phyloP scores from a whole-genome alignment of 139 green algal genomes.

The Marvania coccoides region DNA sequence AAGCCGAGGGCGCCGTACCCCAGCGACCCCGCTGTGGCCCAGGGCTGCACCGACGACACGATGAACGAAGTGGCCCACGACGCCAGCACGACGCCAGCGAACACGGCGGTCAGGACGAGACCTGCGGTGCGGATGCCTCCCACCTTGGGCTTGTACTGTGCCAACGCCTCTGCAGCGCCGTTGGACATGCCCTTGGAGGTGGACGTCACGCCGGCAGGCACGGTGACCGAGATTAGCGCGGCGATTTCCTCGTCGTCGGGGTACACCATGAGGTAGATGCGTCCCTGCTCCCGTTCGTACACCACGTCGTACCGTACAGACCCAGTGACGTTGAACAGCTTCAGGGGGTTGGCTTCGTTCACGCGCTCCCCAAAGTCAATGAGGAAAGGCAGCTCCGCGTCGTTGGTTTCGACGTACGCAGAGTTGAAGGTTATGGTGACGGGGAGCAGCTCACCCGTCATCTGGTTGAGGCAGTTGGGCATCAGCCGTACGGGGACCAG shows the following conservation, averaged over 20 bases:
- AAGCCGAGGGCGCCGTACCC: conserved; percentile 1
- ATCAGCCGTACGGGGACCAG: not conserved
- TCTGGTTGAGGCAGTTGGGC: conserved; percentile 2
- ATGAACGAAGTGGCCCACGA: not conserved
- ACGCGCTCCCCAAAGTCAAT: conserved; percentile 2
- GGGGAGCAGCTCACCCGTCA: too few relatives aligned
- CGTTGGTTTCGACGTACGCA: not conserved
- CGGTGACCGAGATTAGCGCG: not conserved
- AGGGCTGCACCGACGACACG: conserved; percentile 1
- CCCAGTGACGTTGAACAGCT: conserved; percentile 7
- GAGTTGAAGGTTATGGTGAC: not conserved
- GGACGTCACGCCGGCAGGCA: not conserved
- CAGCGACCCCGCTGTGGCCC: not conserved
- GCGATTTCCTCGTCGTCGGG: not conserved
- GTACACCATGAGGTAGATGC: conserved; percentile 7
- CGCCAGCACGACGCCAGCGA: not conserved
- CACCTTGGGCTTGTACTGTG: not conserved
- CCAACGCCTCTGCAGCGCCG: not conserved
- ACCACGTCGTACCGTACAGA: not conserved
- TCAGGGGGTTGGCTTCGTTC: conserved; percentile 2
- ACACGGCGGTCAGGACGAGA: not conserved
- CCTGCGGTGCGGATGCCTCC: not conserved
- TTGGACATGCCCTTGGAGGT: not conserved
- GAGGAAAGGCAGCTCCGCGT: not conserved
- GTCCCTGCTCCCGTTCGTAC: not conserved